A percentile compares a stretch with the other conserved stretches of the same genome.
These are phyloP conservation scores for Rhodotorula sp. DNA, from an alignment of 1,284 basidiomycete species.

Conservation along the genomic window DNA sequence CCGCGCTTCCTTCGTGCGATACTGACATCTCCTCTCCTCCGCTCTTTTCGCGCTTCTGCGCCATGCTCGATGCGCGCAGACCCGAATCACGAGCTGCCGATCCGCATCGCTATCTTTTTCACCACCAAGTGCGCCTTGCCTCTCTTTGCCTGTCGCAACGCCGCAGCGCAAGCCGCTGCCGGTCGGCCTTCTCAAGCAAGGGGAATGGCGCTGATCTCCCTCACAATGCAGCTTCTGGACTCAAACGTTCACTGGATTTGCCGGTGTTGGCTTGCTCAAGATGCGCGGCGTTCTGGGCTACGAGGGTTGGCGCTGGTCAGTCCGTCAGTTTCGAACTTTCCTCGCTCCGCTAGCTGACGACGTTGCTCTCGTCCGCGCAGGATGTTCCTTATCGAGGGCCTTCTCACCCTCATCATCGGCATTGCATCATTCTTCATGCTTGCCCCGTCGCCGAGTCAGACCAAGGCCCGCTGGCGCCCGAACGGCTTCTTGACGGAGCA, in stretches of 20 bases:
- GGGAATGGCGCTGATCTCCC: too few relatives aligned
- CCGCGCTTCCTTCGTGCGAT: too few relatives aligned
- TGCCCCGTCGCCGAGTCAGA: slow-evolving; percentile 50
- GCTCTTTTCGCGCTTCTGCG: too few relatives aligned
- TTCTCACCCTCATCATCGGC: slow-evolving; percentile 40
- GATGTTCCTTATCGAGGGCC: slow-evolving; percentile 36
- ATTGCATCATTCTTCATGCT: slow-evolving; percentile 46
- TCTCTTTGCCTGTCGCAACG: neutral
- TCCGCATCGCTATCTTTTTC: slow-evolving; percentile 6
- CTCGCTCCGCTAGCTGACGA: neutral
- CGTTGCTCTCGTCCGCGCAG: neutral
- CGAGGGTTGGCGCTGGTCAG: slow-evolving; percentile 28
- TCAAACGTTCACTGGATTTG: slow-evolving; percentile 16
- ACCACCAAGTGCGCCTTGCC: slow-evolving; percentile 1
- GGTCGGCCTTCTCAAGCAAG: too few relatives aligned
- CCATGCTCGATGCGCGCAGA: neutral
- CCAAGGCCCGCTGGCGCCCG: slow-evolving; percentile 43
- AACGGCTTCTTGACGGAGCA: slow-evolving; percentile 54
- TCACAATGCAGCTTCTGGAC: too few relatives aligned
- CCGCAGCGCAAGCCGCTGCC: too few relatives aligned
- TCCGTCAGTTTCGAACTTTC: slow-evolving; percentile 22
- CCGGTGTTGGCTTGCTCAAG: slow-evolving; percentile 24
- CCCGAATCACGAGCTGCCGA: slow-evolving; percentile 1
- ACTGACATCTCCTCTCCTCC: too few relatives aligned
- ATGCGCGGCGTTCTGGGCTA: slow-evolving; percentile 30